Percentiles rank a stretch among this genome's conserved stretches.
These are phyloP conservation scores for Amanita pseudoporphyria DNA, from an alignment of 768 basidiomycete genomes.

Conservation along the genomic window DNA sequence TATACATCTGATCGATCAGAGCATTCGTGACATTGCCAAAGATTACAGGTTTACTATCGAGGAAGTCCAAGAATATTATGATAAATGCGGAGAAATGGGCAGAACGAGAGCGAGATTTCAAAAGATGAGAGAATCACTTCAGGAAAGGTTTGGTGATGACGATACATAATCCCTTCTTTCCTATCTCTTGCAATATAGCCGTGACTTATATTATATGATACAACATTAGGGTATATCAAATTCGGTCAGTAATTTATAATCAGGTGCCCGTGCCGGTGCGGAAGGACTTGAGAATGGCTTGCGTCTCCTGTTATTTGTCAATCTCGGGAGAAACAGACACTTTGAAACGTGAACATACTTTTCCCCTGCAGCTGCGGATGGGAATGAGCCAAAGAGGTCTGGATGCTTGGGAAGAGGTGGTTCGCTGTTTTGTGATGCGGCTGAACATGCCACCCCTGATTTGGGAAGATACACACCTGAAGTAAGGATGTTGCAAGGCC, in stretches of 20 bases:
- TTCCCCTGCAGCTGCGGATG: constrained; percentile 93
- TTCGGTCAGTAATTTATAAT: constrained; percentile 59
- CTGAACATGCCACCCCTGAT: not conserved
- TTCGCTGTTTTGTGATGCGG: constrained; percentile 43
- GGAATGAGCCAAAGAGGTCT: constrained; percentile 92
- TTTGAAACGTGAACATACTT: constrained; percentile 50
- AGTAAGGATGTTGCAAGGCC: constrained; percentile 86
- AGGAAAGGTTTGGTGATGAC: constrained; percentile 27
- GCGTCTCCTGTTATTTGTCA: constrained; percentile 43
- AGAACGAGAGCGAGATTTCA: constrained; percentile 57
- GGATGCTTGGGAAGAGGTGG: constrained; percentile 94
- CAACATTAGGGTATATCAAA: constrained; percentile 34
- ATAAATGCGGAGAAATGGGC: constrained; percentile 62
- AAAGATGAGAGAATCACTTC: constrained; percentile 49
- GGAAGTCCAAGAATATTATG: constrained; percentile 74
- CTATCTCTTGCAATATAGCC: not conserved
- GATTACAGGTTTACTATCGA: constrained; percentile 64
- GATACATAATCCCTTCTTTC: constrained; percentile 6
- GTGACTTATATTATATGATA: not conserved
- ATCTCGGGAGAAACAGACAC: not conserved
- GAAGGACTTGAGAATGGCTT: constrained; percentile 75
- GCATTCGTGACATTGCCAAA: constrained; percentile 53
- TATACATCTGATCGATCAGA: constrained; percentile 60
- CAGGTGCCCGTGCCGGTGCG: constrained; percentile 64
- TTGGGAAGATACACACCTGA: constrained; percentile 44